Percentiles rank a stretch among this genome's conserved stretches.
These are phyloP conservation scores for Sophora flavescens DNA, from an alignment of 306 rosid species.

Conservation along the genomic window DNA sequence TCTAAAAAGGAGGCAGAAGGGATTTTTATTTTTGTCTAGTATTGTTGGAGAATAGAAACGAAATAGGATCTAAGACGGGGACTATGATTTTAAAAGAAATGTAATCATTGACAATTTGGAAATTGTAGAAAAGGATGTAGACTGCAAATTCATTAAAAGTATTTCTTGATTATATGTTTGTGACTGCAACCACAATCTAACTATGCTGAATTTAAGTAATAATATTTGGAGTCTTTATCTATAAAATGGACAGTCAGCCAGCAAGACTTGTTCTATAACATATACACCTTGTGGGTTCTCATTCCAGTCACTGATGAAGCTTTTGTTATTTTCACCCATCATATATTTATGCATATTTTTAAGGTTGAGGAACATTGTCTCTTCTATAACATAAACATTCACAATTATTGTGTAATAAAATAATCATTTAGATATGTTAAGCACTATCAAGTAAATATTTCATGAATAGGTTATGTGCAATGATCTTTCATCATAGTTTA, in stretches of 20 bases:
- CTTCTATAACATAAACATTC: slow-evolving; percentile 28
- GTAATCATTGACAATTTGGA: slow-evolving; percentile 48
- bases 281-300: slow-evolving; percentile 33
- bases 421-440: no score
- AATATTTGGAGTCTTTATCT: slow-evolving; percentile 39
- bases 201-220: slow-evolving; percentile 48
- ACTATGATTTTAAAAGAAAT: slow-evolving; percentile 10
- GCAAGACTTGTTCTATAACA: slow-evolving; percentile 33
- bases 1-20: slow-evolving; percentile 42
- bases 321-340: slow-evolving; percentile 27
- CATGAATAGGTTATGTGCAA: no score
- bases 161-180: slow-evolving; percentile 36
- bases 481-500: no score
- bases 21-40: slow-evolving; percentile 24
- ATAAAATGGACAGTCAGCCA: slow-evolving; percentile 29
- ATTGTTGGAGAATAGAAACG: slow-evolving; percentile 42
- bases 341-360: neutral
- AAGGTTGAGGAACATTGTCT: slow-evolving; percentile 39
- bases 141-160: slow-evolving; percentile 38
- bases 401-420: no score
- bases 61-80: slow-evolving; percentile 18
- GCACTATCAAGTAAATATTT: no score
- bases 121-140: slow-evolving; percentile 29
- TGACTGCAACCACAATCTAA: slow-evolving; percentile 36
- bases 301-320: slow-evolving; percentile 46